phyloP scores from a whole-genome alignment of 208 protist genomes.

The Endotrypanum monterogeii region DNA sequence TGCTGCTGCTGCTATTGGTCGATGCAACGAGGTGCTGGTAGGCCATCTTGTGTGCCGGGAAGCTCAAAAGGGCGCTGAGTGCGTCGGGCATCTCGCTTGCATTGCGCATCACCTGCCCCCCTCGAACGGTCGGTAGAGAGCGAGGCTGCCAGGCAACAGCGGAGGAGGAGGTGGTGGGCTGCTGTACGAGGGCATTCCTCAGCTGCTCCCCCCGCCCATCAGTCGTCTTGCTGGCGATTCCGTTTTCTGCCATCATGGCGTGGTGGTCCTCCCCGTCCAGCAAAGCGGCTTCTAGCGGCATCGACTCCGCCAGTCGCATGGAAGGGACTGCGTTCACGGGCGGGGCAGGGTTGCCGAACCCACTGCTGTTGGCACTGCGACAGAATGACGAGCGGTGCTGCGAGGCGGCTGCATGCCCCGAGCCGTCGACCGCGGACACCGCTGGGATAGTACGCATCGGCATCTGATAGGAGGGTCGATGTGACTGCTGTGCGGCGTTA shows the following conservation, averaged over 20 bases:
- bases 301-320: conserved; percentile 18
- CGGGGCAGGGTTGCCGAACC: neutral
- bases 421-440: neutral
- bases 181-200: neutral
- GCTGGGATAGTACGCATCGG: conserved; percentile 8
- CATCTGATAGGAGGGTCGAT: conserved; percentile 7
- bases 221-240: neutral
- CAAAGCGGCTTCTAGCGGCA: conserved; percentile 25
- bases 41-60: conserved; percentile 14
- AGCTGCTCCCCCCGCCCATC: neutral
- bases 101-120: conserved; percentile 13
- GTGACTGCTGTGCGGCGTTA: neutral
- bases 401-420: neutral
- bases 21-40: conserved; percentile 12
- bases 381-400: neutral
- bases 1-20: neutral
- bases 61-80: conserved; percentile 18
- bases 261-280: conserved; percentile 9
- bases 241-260: conserved; percentile 5
- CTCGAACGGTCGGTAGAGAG: conserved; percentile 16
- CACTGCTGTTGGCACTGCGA: neutral
- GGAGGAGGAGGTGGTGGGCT: neutral
- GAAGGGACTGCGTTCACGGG: neutral
- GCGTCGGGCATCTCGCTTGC: conserved; percentile 12
- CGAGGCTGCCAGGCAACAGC: conserved; percentile 21